Evolutionary conservation across 371 early-diverging fungal species (phyloP), one percentile per base, ranked within the genome.

Genomic region (Apophysomyces variabilis): DNA sequence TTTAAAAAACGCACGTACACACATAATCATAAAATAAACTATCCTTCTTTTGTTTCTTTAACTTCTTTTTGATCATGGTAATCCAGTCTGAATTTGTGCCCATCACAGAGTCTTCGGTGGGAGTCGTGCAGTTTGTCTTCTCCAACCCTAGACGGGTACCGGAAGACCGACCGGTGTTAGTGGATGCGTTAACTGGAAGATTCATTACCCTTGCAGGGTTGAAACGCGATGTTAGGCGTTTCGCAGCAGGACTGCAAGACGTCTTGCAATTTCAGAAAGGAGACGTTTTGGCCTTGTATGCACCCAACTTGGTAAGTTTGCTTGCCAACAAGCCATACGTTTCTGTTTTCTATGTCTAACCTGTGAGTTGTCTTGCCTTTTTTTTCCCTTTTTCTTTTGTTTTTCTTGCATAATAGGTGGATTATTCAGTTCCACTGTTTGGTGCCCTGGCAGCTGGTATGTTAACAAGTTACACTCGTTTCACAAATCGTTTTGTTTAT

Each of bases 401-500:
- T 36, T 47, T n/a, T 5, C n/a, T 58, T 60, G 38, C 35, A 21
- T 16, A 18, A 32, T 35, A 62, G 62, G 37, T 65, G 8, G 65
- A 65, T 58, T 65, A 80, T 57, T 14, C 68, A n/a, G 59, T 83
- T 39, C 68, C 77, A 26, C 46, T 83, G 16, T 54, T 80, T 8
- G 83, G 73, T 5, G 56, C 80, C 7, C 39, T 80, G 9, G 74
- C 79, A 46, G 77, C 77, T 46, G 83, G 79, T 76, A 69, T 3
- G 32, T 26, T 26, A 26, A 26, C 1, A 26, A 26, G 62, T 57
- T 13, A 26, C 13, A 13, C 5, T 4, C 9, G 32, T 18, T 44
- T 36, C 38, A 43, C 43, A 12, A 60, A 37, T 26, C 3, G 1
- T 11, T 60, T 16, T 60, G 38, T 43, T 4, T 61, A 12, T 5